A percentile compares a stretch with the other conserved stretches of the same genome.
Evolutionary conservation across 2,329 filamentous ascomycete species (phyloP).

Genomic region (Juglanconis sp.): DNA sequence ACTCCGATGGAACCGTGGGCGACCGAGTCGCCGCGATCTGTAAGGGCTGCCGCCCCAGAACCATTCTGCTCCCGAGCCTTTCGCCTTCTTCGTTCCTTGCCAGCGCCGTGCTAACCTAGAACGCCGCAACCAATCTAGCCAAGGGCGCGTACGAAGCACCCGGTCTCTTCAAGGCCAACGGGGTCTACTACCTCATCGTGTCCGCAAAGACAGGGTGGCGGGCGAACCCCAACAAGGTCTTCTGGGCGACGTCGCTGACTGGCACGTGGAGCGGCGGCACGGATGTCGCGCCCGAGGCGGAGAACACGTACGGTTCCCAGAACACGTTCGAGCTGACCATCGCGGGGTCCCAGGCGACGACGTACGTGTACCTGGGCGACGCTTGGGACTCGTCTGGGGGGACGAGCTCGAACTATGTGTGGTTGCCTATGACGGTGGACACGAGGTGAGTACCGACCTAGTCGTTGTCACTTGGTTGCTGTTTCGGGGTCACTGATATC

Average conservation of each 20-base stretch:
- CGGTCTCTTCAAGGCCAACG: slow-evolving; percentile 30
- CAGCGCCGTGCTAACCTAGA: not conserved
- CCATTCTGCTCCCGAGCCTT: not conserved
- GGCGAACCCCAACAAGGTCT: slow-evolving; percentile 36
- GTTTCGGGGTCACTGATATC: not conserved
- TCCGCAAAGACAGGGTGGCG: slow-evolving; percentile 35
- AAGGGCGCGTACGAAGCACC: slow-evolving; percentile 34
- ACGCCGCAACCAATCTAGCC: slow-evolving; percentile 16
- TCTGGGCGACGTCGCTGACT: slow-evolving; percentile 29
- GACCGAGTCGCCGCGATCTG: slow-evolving; percentile 27
- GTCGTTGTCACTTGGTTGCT: not conserved
- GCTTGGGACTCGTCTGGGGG: slow-evolving; percentile 34
- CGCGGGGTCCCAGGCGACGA: slow-evolving; percentile 29
- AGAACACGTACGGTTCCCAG: slow-evolving; percentile 35
- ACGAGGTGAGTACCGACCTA: slow-evolving; percentile 22
- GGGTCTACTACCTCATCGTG: slow-evolving; percentile 34
- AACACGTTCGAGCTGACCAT: slow-evolving; percentile 36
- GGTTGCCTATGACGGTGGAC: slow-evolving; percentile 35
- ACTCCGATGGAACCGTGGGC: slow-evolving; percentile 33
- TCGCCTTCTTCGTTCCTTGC: not conserved
- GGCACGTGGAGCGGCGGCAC: slow-evolving; percentile 32
- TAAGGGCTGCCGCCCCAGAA: slow-evolving; percentile 10
- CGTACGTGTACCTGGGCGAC: slow-evolving; percentile 36
- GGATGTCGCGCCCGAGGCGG: slow-evolving; percentile 31
- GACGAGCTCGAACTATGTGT: slow-evolving; percentile 35